Percentiles rank a stretch among this genome's conserved stretches.
phyloP scores from a whole-genome alignment of 192 early-diverging fungal species.

The Entomortierella beljakovae region DNA sequence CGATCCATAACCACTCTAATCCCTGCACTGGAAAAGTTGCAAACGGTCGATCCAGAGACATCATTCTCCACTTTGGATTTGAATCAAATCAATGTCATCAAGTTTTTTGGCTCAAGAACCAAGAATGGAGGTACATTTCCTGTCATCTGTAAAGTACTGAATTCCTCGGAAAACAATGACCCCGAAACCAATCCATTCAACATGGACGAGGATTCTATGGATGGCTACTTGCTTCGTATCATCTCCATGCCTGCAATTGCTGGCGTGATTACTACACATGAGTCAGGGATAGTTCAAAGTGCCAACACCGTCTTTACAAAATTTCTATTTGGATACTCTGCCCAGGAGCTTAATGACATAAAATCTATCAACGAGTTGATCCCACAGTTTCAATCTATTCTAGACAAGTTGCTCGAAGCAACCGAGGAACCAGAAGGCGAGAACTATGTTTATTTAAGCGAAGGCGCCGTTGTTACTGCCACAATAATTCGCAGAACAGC shows the following conservation, averaged over 20 bases:
- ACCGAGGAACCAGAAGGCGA: slow-evolving; percentile 19
- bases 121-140: slow-evolving; percentile 67
- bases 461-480: slow-evolving; percentile 55
- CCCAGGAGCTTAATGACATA: slow-evolving; percentile 61
- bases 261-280: slow-evolving; percentile 66
- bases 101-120: slow-evolving; percentile 68
- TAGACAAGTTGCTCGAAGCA: slow-evolving; percentile 56
- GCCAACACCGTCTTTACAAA: slow-evolving; percentile 70
- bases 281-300: slow-evolving; percentile 64
- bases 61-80: slow-evolving; percentile 53
- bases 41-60: slow-evolving; percentile 38
- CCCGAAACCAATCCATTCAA: slow-evolving; percentile 37
- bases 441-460: slow-evolving; percentile 34
- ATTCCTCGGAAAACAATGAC: slow-evolving; percentile 31
- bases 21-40: slow-evolving; percentile 47
- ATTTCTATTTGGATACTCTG: slow-evolving; percentile 70
- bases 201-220: slow-evolving; percentile 18
- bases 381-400: slow-evolving; percentile 66
- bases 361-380: slow-evolving; percentile 64
- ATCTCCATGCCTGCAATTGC: slow-evolving; percentile 74
- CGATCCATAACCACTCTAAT: slow-evolving; percentile 52
- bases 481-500: slow-evolving; percentile 53
- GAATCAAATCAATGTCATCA: slow-evolving; percentile 61
- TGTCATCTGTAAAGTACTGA: slow-evolving; percentile 61
- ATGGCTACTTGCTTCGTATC: slow-evolving; percentile 58